phyloP scores from a whole-genome alignment of 2,329 filamentous ascomycete genomes.

The Clarireedia sp. region DNA sequence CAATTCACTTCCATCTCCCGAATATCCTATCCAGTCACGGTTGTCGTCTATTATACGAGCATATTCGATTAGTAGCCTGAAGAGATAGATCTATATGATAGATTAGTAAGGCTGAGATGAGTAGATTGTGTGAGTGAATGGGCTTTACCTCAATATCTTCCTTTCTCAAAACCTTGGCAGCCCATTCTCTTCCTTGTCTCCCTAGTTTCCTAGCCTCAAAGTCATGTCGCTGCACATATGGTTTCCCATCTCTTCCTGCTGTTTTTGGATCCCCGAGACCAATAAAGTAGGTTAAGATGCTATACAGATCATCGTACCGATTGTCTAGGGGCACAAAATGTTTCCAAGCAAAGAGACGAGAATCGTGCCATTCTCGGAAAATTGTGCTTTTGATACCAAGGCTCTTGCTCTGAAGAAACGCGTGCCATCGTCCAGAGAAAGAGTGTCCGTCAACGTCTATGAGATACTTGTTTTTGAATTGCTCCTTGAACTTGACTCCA shows the following conservation, averaged over 20 bases:
- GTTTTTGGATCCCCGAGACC: constrained; percentile 46
- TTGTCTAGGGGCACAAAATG: constrained; percentile 78
- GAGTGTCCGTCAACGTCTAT: constrained; percentile 71
- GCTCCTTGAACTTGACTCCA: constrained; percentile 45
- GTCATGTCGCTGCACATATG: constrained; percentile 35
- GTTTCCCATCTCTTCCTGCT: constrained; percentile 39
- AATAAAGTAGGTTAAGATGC: constrained; percentile 67
- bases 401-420: constrained; percentile 60
- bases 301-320: constrained; percentile 63
- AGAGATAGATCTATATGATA: constrained; percentile 42
- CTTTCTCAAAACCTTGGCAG: constrained; percentile 58
- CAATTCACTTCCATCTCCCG: constrained; percentile 28
- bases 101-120: constrained; percentile 6
- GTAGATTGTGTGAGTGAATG: too few species aligned
- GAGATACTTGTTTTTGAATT: constrained; percentile 59
- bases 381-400: constrained; percentile 71
- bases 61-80: constrained; percentile 61
- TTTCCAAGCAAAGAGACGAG: constrained; percentile 64
- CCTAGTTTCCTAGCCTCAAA: constrained; percentile 59
- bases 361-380: constrained; percentile 76
- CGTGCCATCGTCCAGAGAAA: constrained; percentile 60
- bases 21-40: constrained; percentile 29
- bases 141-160: constrained; percentile 66
- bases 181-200: constrained; percentile 60
- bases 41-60: constrained; percentile 34